phyloP scores from a whole-genome alignment of 805 yeast species.

The Torulaspora gathmanii region DNA sequence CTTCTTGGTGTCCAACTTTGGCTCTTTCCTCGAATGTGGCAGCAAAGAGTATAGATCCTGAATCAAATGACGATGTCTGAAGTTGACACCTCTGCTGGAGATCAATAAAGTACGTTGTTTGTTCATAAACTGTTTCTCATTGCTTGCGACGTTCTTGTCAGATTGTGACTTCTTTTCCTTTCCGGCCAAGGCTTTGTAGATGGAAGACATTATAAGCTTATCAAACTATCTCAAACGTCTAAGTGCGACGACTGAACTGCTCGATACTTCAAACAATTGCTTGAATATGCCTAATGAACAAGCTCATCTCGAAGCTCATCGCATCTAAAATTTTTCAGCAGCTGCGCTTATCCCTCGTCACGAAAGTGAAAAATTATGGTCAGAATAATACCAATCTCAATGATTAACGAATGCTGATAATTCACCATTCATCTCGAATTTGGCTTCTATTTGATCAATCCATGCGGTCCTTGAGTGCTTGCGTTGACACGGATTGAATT shows the following conservation, averaged over 20 bases:
- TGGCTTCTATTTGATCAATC: background rate
- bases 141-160: constrained; percentile 32
- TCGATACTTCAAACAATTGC: background rate
- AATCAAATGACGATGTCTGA: constrained; percentile 91
- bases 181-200: constrained; percentile 61
- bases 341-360: background rate
- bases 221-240: background rate
- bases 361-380: constrained; percentile 7
- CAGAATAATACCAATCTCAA: background rate
- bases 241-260: background rate
- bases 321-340: constrained; percentile 14
- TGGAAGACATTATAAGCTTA: constrained; percentile 52
- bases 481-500: background rate
- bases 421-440: no score
- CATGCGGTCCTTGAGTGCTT: background rate
- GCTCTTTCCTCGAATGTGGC: constrained; percentile 95
- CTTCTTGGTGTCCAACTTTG: constrained; percentile 90
- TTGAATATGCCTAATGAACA: background rate
- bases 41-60: constrained; percentile 70
- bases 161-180: constrained; percentile 35
- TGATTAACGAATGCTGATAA: background rate
- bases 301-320: constrained; percentile 8
- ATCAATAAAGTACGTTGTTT: constrained; percentile 84
- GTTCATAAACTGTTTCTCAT: constrained; percentile 59
- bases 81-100: constrained; percentile 92